Evolutionary conservation across 2,329 filamentous ascomycete species (phyloP).

Genomic region (Pseudohalonectria lignicola): DNA sequence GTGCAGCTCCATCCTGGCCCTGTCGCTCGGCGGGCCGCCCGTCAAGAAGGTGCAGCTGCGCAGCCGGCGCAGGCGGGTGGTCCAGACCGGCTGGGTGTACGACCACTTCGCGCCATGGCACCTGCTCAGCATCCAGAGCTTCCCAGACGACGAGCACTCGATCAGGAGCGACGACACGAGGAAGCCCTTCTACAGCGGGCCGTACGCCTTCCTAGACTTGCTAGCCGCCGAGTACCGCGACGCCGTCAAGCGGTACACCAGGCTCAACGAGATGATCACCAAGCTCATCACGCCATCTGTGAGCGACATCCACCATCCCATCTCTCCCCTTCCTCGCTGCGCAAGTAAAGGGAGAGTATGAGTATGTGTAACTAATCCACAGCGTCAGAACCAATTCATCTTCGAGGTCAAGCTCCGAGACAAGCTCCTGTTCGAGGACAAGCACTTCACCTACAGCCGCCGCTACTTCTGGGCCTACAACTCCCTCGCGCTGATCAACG

Average conservation of each 20-base stretch:
- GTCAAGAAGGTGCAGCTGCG: slow-evolving; percentile 36
- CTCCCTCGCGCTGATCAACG: slow-evolving; percentile 48
- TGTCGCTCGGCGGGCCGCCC: slow-evolving; percentile 41
- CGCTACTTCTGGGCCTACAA: slow-evolving; percentile 55
- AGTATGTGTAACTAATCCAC: no score
- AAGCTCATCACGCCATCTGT: slow-evolving; percentile 48
- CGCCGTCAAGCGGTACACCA: slow-evolving; percentile 44
- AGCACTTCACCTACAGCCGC: slow-evolving; percentile 47
- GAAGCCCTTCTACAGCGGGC: slow-evolving; percentile 47
- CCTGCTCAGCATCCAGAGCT: slow-evolving; percentile 45
- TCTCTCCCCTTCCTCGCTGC: no score
- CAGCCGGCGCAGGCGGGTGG: slow-evolving; percentile 30
- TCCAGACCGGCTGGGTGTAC: slow-evolving; percentile 39
- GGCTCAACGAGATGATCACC: slow-evolving; percentile 44
- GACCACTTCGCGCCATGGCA: slow-evolving; percentile 52
- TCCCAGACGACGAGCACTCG: slow-evolving; percentile 46
- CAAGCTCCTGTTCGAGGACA: slow-evolving; percentile 49
- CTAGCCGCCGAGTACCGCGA: slow-evolving; percentile 50
- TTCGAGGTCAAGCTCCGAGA: slow-evolving; percentile 45
- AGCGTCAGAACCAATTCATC: slow-evolving; percentile 44
- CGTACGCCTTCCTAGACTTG: slow-evolving; percentile 48
- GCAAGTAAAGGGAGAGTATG: no score
- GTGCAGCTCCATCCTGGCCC: slow-evolving; percentile 47
- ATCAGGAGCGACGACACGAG: slow-evolving; percentile 43
- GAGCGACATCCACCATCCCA: no score